phyloP scores from a whole-genome alignment of 179 eudicot genomes.

The Dionaea muscipula region DNA sequence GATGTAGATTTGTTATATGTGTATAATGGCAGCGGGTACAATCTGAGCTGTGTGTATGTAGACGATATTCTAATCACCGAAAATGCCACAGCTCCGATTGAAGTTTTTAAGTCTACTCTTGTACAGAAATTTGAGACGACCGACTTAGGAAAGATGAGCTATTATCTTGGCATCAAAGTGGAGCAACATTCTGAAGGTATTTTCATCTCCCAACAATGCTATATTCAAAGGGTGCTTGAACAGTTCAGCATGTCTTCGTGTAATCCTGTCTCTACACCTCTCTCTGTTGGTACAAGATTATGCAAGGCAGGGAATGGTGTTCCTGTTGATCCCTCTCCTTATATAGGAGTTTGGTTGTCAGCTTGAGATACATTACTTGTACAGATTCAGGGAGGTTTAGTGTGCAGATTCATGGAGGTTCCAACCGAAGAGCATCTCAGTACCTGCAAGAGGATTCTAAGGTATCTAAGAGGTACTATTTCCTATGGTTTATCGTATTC shows the following conservation, averaged over 20 bases:
- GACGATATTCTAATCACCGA: constrained; percentile 2
- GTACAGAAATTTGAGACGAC: constrained; percentile 1
- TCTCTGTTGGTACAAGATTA: neutral
- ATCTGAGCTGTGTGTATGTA: neutral
- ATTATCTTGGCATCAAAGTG: constrained; percentile 5
- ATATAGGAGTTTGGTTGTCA: neutral
- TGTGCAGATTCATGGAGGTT: neutral
- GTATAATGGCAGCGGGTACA: too few species aligned
- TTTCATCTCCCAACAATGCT: neutral
- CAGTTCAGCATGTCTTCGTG: neutral
- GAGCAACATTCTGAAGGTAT: neutral
- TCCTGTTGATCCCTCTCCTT: neutral
- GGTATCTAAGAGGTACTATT: neutral
- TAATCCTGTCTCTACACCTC: neutral
- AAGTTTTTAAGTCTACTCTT: neutral
- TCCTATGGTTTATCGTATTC: neutral
- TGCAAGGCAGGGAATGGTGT: neutral
- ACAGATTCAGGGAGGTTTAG: neutral
- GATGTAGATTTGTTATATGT: neutral
- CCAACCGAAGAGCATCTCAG: neutral
- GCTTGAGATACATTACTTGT: neutral
- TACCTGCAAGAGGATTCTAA: neutral
- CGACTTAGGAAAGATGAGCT: constrained; percentile 2
- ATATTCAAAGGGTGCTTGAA: neutral
- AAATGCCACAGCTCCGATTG: neutral